Evolutionary conservation across 306 rosid genomes (phyloP).

Genomic region (Adenanthera pavonina): DNA sequence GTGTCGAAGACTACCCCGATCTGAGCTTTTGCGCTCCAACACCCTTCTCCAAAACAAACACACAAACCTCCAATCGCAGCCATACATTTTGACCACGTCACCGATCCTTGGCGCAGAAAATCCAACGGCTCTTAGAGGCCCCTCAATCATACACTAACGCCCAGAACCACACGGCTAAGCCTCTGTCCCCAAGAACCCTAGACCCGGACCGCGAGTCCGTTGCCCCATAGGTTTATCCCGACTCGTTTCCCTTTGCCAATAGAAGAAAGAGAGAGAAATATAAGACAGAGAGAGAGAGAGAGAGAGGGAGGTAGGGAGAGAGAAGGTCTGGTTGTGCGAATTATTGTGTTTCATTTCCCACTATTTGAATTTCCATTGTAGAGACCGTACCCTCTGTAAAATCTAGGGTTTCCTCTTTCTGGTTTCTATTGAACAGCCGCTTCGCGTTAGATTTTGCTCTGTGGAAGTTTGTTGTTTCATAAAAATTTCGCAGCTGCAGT

Average conservation of each 20-base stretch:
- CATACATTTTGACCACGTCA: constrained; percentile 57
- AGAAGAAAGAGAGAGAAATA: constrained; percentile 48
- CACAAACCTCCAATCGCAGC: constrained; percentile 56
- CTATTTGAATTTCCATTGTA: constrained; percentile 43
- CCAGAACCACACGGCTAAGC: constrained; percentile 37
- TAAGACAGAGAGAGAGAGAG: constrained; percentile 12
- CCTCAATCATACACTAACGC: not conserved
- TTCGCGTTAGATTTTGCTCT: constrained; percentile 7
- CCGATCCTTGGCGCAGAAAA: constrained; percentile 47
- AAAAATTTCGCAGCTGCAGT: constrained; percentile 5
- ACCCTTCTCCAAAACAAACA: constrained; percentile 76
- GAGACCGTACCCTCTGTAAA: constrained; percentile 37
- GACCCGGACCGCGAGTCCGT: constrained; percentile 55
- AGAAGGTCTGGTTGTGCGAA: constrained; percentile 27
- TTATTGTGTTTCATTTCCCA: constrained; percentile 24
- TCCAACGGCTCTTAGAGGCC: constrained; percentile 46
- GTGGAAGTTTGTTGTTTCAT: not conserved
- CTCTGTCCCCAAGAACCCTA: constrained; percentile 57
- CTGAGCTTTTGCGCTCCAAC: constrained; percentile 37
- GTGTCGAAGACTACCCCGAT: constrained; percentile 48
- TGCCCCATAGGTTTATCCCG: constrained; percentile 63
- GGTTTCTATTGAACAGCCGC: constrained; percentile 17
- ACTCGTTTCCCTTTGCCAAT: constrained; percentile 47
- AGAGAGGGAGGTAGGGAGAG: not conserved
- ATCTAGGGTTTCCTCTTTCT: constrained; percentile 51